A percentile compares a stretch with the other conserved stretches of the same genome.
Conservation (phyloP, 306 rosid species). For the Senna siamea region DNA sequence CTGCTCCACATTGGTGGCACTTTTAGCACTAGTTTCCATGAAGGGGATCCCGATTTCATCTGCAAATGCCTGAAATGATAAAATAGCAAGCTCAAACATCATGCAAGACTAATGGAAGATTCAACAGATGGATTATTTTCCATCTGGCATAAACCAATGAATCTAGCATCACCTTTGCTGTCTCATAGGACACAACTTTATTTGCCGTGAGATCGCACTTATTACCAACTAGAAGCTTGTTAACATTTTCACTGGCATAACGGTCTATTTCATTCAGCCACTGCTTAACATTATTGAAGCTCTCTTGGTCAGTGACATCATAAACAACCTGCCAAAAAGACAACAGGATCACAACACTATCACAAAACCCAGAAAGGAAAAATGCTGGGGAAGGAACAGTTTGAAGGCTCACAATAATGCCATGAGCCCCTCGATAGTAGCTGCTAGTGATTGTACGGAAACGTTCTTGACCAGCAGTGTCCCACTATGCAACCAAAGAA, state of each 20-base stretch:
- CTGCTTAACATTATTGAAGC: conserved; percentile 81
- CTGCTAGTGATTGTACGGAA: conserved; percentile 99
- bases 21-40: conserved; percentile 87
- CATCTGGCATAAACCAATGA: background rate
- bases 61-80: conserved; percentile 64
- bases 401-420: conserved; percentile 78
- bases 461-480: conserved; percentile 99
- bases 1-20: conserved; percentile 71
- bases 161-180: conserved; percentile 60
- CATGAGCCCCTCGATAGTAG: conserved; percentile 99
- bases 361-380: conserved; percentile 20
- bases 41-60: conserved; percentile 85
- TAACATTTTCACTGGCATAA: conserved; percentile 80
- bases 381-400: conserved; percentile 1
- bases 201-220: conserved; percentile 70
- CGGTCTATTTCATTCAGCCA: conserved; percentile 87
- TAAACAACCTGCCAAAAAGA: conserved; percentile 64
- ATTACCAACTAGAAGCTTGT: conserved; percentile 82
- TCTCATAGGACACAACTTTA: conserved; percentile 74
- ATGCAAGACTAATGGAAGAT: conserved; percentile 14
- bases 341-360: conserved; percentile 30
- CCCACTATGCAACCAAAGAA: conserved; percentile 73
- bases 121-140: conserved; percentile 8
- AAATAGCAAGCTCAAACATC: conserved; percentile 32
- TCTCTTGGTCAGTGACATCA: conserved; percentile 84